Evolutionary conservation across 2,329 filamentous ascomycete genomes (phyloP).

Genomic region (Paecilomyces niveus): DNA sequence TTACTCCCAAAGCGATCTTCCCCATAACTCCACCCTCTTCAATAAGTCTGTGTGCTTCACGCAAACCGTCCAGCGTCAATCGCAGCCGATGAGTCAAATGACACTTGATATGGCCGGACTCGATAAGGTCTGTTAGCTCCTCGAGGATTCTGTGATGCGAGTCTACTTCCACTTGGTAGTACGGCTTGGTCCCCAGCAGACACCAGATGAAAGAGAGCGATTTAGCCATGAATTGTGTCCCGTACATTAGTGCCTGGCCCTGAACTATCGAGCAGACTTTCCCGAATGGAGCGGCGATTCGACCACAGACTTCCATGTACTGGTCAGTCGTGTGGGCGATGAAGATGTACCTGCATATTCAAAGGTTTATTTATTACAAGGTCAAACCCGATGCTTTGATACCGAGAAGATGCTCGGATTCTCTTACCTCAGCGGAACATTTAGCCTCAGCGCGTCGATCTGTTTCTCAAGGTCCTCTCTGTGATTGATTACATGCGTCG

Average conservation of each 20-base stretch:
- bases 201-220: conserved; percentile 38
- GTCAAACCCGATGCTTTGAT: neutral
- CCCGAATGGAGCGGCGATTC: conserved; percentile 37
- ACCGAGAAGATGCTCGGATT: neutral
- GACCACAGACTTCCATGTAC: conserved; percentile 32
- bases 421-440: neutral
- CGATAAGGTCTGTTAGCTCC: conserved; percentile 26
- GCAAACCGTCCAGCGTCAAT: conserved; percentile 31
- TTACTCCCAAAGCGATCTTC: neutral
- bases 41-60: conserved; percentile 32
- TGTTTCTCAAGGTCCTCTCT: conserved; percentile 21
- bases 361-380: conserved; percentile 16
- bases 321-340: conserved; percentile 37
- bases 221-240: conserved; percentile 41
- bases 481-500: conserved; percentile 39
- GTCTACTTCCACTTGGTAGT: conserved; percentile 32
- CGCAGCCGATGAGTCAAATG: conserved; percentile 30
- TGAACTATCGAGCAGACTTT: conserved; percentile 43
- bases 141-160: conserved; percentile 35
- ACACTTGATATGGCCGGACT: conserved; percentile 30
- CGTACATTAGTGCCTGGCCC: conserved; percentile 37
- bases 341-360: conserved; percentile 37
- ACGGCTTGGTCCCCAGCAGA: conserved; percentile 35
- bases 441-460: neutral
- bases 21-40: conserved; percentile 29